Evolutionary conservation across 139 green algal species (phyloP), one percentile per base, ranked within the genome.

Genomic region (Coccomyxa sp.): DNA sequence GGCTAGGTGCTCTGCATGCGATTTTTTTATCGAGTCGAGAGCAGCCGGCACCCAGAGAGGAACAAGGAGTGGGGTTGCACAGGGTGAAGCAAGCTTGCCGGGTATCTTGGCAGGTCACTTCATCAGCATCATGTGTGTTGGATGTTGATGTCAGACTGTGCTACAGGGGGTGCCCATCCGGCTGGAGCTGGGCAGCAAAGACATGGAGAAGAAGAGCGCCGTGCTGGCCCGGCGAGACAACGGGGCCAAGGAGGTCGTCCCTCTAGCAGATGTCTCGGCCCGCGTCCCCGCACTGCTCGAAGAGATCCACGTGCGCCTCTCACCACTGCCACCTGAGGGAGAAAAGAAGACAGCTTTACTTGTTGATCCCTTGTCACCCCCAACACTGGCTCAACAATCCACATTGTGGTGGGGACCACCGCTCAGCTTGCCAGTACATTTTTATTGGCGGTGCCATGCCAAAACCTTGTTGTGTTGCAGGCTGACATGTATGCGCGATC

Each of bases 191-290:
- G 97, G 97, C 0, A 94, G 94, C n/a, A 93, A 92, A 82, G 97
- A 99, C 89, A 94, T 99, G 88, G 91, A 97, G 45, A 93, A 92
- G 81, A 71, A 90, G 68, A 84, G 81, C 23, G 92, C 95, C 79
- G 90, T 98, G 86, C 28, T 97, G 59, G 97, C 93, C 27, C 91
- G 97, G 25, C 86, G 97, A 38, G 97, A 99, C 90, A 99, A 92
- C 13, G 92, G 91, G 25, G 27, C n/a, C 59, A 99, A 99, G 92
- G 90, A 97, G 90, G 81, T 78, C n/a, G 86, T 97, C 30, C 45
- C 88, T 13, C 98, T 95, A 94, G 88, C 66, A 0, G 90, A 97
- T 51, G 76, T 99, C 45, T 83, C 79, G 10, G 68, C 84, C 13
- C 83, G 87, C 12, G 85, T 96, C 30, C 87, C 87, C 30, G 83